phyloP scores from a whole-genome alignment of 768 basidiomycete species.

The Psilocybe sp. region DNA sequence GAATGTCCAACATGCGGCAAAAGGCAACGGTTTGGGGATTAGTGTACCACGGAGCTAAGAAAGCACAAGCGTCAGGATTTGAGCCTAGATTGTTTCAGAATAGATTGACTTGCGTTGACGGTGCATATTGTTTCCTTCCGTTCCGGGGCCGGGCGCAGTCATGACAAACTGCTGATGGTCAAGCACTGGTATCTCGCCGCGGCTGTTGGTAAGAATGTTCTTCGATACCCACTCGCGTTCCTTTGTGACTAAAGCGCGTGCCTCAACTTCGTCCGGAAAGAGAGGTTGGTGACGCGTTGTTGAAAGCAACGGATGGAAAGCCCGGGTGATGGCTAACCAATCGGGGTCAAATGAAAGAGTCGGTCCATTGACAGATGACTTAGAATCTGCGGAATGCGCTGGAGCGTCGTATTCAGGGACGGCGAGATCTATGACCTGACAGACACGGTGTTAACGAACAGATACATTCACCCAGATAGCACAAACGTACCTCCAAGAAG shows the following conservation, averaged over 20 bases:
- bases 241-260: slow-evolving; percentile 50
- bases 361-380: slow-evolving; percentile 18
- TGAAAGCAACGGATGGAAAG: slow-evolving; percentile 79
- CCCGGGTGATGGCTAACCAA: slow-evolving; percentile 93
- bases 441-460: neutral
- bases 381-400: neutral
- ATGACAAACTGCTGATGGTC: slow-evolving; percentile 65
- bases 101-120: slow-evolving; percentile 34
- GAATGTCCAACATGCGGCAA: slow-evolving; percentile 73
- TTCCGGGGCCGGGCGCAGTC: slow-evolving; percentile 59
- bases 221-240: slow-evolving; percentile 67
- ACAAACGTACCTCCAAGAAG: slow-evolving; percentile 69
- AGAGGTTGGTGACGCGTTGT: slow-evolving; percentile 41
- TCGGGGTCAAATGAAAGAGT: slow-evolving; percentile 75
- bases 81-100: too few species aligned
- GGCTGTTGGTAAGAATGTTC: slow-evolving; percentile 43
- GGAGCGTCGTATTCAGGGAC: neutral
- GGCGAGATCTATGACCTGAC: neutral
- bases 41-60: slow-evolving; percentile 68
- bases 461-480: neutral
- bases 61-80: too few species aligned
- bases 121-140: slow-evolving; percentile 28
- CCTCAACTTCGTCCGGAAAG: slow-evolving; percentile 59
- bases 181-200: slow-evolving; percentile 37
- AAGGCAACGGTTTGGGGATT: slow-evolving; percentile 92